Base-by-base conservation (phyloP, 2,329 filamentous ascomycete species). In the Sphaerulina musiva region DNA sequence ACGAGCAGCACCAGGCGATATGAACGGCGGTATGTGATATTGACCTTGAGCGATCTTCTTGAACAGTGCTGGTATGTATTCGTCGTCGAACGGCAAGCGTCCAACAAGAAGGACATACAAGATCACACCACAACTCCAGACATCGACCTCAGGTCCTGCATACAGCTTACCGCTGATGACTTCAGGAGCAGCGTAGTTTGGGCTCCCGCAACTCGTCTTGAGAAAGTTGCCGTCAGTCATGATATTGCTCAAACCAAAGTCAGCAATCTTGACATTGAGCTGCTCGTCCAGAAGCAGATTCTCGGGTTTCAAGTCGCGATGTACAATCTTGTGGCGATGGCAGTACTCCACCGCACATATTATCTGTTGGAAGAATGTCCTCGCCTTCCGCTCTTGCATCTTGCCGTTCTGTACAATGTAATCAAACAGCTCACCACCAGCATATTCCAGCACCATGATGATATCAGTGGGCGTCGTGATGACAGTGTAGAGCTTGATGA, bases 211-310 rank as follows among this genome's bases (percentile, higher is more conserved):
- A 70, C 91, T 97, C 1, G 93, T 98, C 76, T 96, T 97, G 66
- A 98, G 81, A 69, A 98, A 98, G 70, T 98, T 98, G 26, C 93
- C 93, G 69, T 98, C 93, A 0, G 93, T 97, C 93, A 98, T 98
- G 74, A 98, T 98, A 70, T 98, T 98, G 76, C 92, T 97, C 54
- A 98, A 78, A 54, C 93, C 93, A 64, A 98, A 98, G 73, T 98
- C 93, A 66, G 93, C 93, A 74, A 98, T 98, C 77, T 98, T 98
- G 73, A 98, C 92, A 66, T 98, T 96, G 68, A 95, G 85, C 56
- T 95, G 86, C 61, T 95, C 89, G 73, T 98, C 93, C 48, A 98
- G 83, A 42, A 98, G 81, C 46, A 98, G 76, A 69, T 98, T 98
- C 77, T 98, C 93, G 8, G 93, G 93, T 72, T 98, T 98, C 59